Evolutionary conservation across 2,329 filamentous ascomycete species (phyloP).

Genomic region (Mollisia scopiformis): DNA sequence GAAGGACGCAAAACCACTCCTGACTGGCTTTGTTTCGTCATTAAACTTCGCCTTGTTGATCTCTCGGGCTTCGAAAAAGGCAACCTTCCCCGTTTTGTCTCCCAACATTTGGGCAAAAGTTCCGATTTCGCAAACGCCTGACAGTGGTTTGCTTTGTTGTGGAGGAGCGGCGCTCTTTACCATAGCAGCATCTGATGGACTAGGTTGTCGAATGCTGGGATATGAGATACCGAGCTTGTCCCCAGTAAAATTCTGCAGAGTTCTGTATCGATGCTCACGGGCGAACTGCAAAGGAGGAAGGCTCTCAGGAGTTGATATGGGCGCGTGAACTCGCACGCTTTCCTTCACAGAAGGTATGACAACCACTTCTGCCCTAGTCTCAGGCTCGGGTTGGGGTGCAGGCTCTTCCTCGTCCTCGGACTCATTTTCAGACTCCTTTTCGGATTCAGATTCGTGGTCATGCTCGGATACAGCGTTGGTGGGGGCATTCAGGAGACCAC

Average conservation of each 20-base stretch:
- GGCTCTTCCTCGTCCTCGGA: too few species aligned
- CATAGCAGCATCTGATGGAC: constrained; percentile 43
- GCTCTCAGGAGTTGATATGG: background rate
- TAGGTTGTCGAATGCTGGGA: constrained; percentile 31
- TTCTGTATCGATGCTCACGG: background rate
- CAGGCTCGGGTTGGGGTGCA: too few species aligned
- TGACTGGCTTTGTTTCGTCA: too few species aligned
- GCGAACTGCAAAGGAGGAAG: background rate
- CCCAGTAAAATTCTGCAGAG: background rate
- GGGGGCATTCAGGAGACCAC: background rate
- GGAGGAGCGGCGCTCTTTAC: constrained; percentile 31
- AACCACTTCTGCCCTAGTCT: too few species aligned
- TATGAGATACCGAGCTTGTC: background rate
- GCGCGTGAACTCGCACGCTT: background rate
- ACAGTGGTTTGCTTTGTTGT: background rate
- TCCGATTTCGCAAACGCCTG: constrained; percentile 8
- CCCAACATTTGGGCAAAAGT: constrained; percentile 24
- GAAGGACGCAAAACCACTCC: too few species aligned
- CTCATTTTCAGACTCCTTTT: background rate
- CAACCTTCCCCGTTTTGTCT: constrained; percentile 33
- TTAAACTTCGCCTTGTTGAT: constrained; percentile 30
- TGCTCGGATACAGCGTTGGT: background rate
- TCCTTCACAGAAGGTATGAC: too few species aligned
- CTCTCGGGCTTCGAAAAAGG: constrained; percentile 37
- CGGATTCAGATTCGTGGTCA: background rate